Conservation (phyloP, 148 eudicot genomes). For the Simmondsia chinensis region DNA sequence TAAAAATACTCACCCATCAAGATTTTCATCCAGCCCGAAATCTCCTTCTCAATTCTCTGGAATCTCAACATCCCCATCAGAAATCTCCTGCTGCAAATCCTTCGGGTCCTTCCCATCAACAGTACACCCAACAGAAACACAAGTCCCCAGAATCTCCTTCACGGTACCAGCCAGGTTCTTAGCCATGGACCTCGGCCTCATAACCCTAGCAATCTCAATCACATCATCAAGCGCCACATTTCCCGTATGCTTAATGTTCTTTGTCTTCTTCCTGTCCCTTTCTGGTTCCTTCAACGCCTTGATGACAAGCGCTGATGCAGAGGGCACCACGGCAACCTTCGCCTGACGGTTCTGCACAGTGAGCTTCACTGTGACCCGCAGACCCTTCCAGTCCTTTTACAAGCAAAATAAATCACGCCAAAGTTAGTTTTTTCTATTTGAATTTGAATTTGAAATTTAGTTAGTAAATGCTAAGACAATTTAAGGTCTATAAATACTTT, state of each 20-base stretch:
- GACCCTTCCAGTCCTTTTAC: conserved; percentile 87
- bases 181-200: conserved; percentile 63
- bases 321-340: conserved; percentile 71
- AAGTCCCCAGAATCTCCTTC: conserved; percentile 71
- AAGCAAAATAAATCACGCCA: too few species aligned
- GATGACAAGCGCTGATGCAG: conserved; percentile 70
- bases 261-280: conserved; percentile 58
- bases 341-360: conserved; percentile 83
- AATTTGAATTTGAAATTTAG: too few species aligned
- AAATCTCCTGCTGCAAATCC: conserved; percentile 60
- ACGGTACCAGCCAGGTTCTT: conserved; percentile 52
- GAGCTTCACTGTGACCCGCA: conserved; percentile 71
- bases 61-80: conserved; percentile 60
- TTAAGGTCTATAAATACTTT: too few species aligned
- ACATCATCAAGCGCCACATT: conserved; percentile 66
- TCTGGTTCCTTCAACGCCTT: conserved; percentile 76
- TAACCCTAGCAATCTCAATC: conserved; percentile 60
- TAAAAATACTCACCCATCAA: background rate
- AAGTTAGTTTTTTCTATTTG: too few species aligned
- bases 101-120: conserved; percentile 74
- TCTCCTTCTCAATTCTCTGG: conserved; percentile 31
- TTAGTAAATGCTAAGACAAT: too few species aligned
- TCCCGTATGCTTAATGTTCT: conserved; percentile 70
- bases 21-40: background rate
- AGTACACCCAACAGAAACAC: conserved; percentile 70